phyloP scores from a whole-genome alignment of 768 basidiomycete species.

The Hygrocybe coccinea region DNA sequence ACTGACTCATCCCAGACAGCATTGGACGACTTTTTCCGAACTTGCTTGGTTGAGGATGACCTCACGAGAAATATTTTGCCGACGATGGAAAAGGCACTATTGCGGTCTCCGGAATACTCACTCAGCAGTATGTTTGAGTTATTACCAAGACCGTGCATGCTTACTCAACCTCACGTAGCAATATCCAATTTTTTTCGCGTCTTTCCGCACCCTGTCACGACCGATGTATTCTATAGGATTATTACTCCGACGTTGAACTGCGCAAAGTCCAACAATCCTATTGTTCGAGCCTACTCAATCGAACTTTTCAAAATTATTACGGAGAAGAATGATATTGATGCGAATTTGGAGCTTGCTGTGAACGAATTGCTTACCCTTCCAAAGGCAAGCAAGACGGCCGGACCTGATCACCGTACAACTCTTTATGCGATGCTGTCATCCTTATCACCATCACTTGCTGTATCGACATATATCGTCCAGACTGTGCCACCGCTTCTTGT shows the following conservation, averaged over 20 bases:
- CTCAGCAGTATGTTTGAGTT: conserved; percentile 48
- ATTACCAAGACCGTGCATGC: background rate
- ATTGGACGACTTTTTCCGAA: conserved; percentile 57
- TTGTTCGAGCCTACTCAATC: conserved; percentile 53
- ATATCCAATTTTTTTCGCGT: conserved; percentile 54
- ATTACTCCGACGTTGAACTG: conserved; percentile 58
- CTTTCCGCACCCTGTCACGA: conserved; percentile 47
- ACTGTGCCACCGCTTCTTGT: conserved; percentile 38
- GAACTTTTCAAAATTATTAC: conserved; percentile 53
- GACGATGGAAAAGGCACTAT: conserved; percentile 70
- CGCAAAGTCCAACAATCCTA: conserved; percentile 67
- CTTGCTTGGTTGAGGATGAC: conserved; percentile 47
- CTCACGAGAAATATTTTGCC: conserved; percentile 57
- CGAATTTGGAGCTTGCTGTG: conserved; percentile 43
- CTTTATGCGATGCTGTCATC: conserved; percentile 73
- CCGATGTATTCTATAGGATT: conserved; percentile 47
- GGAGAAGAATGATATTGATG: conserved; percentile 30
- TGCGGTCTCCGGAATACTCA: conserved; percentile 77
- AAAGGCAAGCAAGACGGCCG: conserved; percentile 78
- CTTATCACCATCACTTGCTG: conserved; percentile 41
- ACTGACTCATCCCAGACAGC: conserved; percentile 37
- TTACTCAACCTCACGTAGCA: conserved; percentile 31
- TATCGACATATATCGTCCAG: conserved; percentile 45
- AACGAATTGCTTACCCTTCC: conserved; percentile 71
- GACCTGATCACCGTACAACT: conserved; percentile 77